These are phyloP conservation scores for Ustilago curta DNA, from an alignment of 1,284 basidiomycete genomes.

Conservation along the genomic window DNA sequence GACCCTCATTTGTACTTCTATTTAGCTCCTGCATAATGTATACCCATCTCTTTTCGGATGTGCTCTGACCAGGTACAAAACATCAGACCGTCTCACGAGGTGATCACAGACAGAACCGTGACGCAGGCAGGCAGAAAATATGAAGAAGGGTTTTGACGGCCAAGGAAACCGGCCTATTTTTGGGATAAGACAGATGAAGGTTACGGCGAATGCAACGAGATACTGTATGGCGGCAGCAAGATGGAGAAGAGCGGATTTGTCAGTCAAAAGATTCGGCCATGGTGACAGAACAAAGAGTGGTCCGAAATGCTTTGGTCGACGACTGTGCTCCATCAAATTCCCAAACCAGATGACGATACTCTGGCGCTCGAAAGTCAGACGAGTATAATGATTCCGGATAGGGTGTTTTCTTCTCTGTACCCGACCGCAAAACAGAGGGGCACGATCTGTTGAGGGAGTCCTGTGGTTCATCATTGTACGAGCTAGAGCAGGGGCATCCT, in stretches of 20 bases:
- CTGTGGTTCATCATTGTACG: slow-evolving; percentile 58
- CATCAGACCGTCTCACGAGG: background rate
- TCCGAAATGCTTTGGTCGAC: background rate
- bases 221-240: slow-evolving; percentile 15
- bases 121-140: background rate
- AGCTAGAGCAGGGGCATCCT: slow-evolving; percentile 28
- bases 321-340: background rate
- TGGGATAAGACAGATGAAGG: slow-evolving; percentile 26
- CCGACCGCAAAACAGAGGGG: slow-evolving; percentile 35
- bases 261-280: slow-evolving; percentile 12
- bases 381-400: slow-evolving; percentile 62
- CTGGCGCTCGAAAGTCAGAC: slow-evolving; percentile 51
- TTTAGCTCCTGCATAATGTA: background rate
- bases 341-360: slow-evolving; percentile 15
- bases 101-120: background rate
- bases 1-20: slow-evolving; percentile 3
- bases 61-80: background rate
- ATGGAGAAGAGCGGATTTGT: slow-evolving; percentile 3
- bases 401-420: slow-evolving; percentile 56
- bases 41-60: background rate
- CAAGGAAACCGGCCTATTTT: slow-evolving; percentile 23
- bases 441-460: slow-evolving; percentile 64
- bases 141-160: slow-evolving; percentile 16
- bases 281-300: background rate
- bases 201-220: slow-evolving; percentile 28